Evolutionary conservation across 305 asterid genomes (phyloP), one percentile per base, ranked within the genome.

Genomic region (Coffea humblotiana): DNA sequence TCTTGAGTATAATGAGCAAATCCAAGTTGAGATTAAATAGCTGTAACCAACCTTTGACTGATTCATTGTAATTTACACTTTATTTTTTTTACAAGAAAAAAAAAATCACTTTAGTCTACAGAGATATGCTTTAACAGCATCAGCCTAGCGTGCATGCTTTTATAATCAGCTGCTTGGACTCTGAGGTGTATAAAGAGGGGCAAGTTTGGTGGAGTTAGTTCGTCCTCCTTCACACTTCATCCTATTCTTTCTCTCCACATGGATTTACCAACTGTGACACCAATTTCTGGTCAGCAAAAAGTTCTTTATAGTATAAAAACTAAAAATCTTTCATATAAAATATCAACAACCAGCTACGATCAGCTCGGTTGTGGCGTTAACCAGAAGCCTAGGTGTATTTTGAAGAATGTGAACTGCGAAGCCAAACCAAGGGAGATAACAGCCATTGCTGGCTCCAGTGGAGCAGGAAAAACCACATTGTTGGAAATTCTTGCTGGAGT

Each of bases 391-490:
- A 87, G 78, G 76, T 83, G 75, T 60, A 75, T 93, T 43, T 74
- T 91, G 78, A 86, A 81, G 80, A 84, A 89, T 29, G 92, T 91
- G 0, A 86, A 61, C 13, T 91, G 92, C 48, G 95, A 91, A 29
- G 96, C 91, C 64, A 83, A 81, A 58, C 87, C 94, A 1, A 92
- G 96, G 8, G 88, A 90, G 77, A 81, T 93, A 27, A 91, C 97
- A 0, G 97, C 93, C 21, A 87, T 93, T 73, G 93, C 89, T 9
- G 95, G 97, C 27, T 88, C 95, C 0, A 93, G 97, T 68, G 97
- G 97, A 23, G 97, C 97, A 0, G 97, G 97, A 8, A 93, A 93
- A 78, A 91, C 97, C 3, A 89, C 97, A 5, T 48, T 93, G 88
- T 82, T 91, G 43, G 95, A 90, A 47, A 85, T 91, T 79, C 86